Conservation (phyloP, 345 rosid genomes). For the Clausena lansium region DNA sequence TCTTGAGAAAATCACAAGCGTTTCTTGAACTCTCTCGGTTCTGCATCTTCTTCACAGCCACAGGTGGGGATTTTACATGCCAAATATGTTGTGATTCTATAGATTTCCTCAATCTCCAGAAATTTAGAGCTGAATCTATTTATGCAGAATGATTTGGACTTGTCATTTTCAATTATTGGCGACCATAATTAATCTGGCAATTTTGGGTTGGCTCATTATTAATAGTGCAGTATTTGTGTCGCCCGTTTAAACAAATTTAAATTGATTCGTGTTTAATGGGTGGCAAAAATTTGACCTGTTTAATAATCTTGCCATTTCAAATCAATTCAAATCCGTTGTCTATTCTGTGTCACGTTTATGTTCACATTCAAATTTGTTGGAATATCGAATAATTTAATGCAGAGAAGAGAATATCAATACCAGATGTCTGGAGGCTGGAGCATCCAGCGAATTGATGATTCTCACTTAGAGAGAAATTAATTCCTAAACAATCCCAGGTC, state of each 20-base stretch:
- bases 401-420: not conserved
- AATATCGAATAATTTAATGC: not conserved
- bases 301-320: too few species aligned
- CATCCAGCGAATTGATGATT: not conserved
- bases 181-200: not conserved
- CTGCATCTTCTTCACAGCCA: not conserved
- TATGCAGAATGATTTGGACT: not conserved
- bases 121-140: too few species aligned
- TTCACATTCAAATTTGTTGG: not conserved
- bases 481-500: not conserved
- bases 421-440: not conserved
- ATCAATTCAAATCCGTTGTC: too few species aligned
- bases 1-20: too few species aligned
- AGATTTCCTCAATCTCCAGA: not conserved
- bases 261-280: too few species aligned
- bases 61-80: not conserved
- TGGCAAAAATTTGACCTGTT: too few species aligned
- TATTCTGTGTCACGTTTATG: too few species aligned
- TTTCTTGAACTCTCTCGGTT: not conserved
- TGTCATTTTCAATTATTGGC: not conserved
- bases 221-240: too few species aligned
- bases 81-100: not conserved
- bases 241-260: too few species aligned
- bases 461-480: not conserved
- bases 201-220: too few species aligned